A percentile compares a stretch with the other conserved stretches of the same genome.
Conservation (phyloP, 2,329 filamentous ascomycete species). For the Botrytis cinerea region DNA sequence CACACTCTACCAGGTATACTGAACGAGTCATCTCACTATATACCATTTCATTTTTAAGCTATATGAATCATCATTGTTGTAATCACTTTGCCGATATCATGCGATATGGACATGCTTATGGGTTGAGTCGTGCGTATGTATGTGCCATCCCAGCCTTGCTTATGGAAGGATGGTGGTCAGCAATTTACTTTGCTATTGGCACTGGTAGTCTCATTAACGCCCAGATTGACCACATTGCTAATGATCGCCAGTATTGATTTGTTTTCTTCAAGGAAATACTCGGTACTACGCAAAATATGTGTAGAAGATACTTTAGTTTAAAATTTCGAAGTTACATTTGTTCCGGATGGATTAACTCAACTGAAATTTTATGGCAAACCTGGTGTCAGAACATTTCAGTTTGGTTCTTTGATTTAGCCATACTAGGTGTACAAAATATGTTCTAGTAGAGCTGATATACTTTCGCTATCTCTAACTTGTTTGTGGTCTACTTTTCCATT, state of each 20-base stretch:
- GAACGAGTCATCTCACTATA: no score
- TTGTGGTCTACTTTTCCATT: not conserved
- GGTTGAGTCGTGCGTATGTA: not conserved
- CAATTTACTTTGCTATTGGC: not conserved
- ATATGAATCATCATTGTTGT: not conserved
- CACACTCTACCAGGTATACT: no score
- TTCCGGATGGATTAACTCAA: not conserved
- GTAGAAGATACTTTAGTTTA: not conserved
- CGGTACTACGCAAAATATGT: accelerated
- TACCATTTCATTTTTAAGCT: not conserved
- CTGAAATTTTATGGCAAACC: not conserved
- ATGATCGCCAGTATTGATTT: not conserved
- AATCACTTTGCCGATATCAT: not conserved
- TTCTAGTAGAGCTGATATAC: not conserved
- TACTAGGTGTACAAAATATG: not conserved
- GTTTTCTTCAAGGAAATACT: not conserved
- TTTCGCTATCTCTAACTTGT: not conserved
- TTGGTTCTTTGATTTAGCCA: not conserved
- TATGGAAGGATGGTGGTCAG: constrained; percentile 3
- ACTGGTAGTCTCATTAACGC: not conserved
- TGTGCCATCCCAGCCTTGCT: not conserved
- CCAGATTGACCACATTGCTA: not conserved
- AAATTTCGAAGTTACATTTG: not conserved
- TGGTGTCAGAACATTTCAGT: accelerated
- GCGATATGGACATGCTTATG: not conserved